Base-by-base conservation (phyloP, 805 yeast genomes). In the Metschnikowia shivogae region DNA sequence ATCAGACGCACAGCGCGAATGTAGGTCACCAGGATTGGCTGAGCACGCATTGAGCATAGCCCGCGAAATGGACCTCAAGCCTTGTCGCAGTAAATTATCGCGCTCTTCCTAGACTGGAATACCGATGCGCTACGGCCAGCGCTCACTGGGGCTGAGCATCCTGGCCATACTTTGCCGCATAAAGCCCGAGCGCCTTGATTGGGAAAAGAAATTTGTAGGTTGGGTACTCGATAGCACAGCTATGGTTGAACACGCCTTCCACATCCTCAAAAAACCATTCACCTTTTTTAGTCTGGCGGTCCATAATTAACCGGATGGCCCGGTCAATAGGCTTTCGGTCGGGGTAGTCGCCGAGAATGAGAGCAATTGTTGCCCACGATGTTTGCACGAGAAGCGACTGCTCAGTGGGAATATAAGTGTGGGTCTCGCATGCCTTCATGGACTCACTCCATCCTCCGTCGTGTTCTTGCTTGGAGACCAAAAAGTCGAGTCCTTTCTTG, bases 381-480 rank as follows among this genome's bases (percentile, higher is more conserved):
- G 98, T 89, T 61, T 90, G 97, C 1, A 92, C 96, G 0, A 84
- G 84, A 42, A 84, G 72, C 1, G 96, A 81, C 20, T 70, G 72
- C 3, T 69, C 68, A 11, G 80, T 77, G 36, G 82, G 80, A 2
- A 90, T 86, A 62, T 89, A 92, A 0, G 83, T 72, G 48, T 77
- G 81, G 0, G 90, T 76, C 60, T 92, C 98, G 57, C 92, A 82
- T 3, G 95, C 81, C 60, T 92, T 84, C 87, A 92, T 89, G 7
- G 87, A 78, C 65, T 93, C 99, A 45, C 96, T 87, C 99, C 99
- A 93, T 1, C 99, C 99, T 20, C 99, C 99, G 64, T 93, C 98
- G 4, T 60, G 64, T 57, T 83, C 73, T 61, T 92, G 98, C 55
- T 85, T 80, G 1, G 78, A 58, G 1, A 82, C 83, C 13, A 93